phyloP scores from a whole-genome alignment of 116 monocot genomes.

The Papilionanthe hybrid region DNA sequence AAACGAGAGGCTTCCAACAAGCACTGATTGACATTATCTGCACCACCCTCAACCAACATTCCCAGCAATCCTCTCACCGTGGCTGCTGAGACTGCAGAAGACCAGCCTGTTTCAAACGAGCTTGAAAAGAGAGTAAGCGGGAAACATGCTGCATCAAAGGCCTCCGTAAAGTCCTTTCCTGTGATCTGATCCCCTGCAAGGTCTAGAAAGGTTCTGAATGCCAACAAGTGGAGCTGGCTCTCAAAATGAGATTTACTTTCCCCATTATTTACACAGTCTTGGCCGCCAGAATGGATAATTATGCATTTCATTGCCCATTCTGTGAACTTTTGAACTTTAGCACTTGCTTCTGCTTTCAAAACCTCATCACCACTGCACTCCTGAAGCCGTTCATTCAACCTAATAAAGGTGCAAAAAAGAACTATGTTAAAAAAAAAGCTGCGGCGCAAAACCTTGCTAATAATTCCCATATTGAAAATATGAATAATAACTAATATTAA shows the following conservation, averaged over 20 bases:
- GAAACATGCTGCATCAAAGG: constrained; percentile 95
- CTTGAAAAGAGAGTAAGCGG: constrained; percentile 93
- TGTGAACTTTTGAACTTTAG: constrained; percentile 86
- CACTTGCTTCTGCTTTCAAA: constrained; percentile 81
- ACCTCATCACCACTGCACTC: constrained; percentile 82
- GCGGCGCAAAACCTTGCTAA: neutral
- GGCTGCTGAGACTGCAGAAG: constrained; percentile 60
- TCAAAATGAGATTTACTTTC: constrained; percentile 36
- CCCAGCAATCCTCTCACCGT: constrained; percentile 72
- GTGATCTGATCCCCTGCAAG: constrained; percentile 72
- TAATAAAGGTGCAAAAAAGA: constrained; percentile 17
- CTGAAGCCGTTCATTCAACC: constrained; percentile 79
- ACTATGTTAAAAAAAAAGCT: neutral
- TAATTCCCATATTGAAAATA: neutral
- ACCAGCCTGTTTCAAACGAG: constrained; percentile 83
- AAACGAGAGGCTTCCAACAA: constrained; percentile 92
- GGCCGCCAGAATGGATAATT: constrained; percentile 34
- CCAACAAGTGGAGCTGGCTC: constrained; percentile 69
- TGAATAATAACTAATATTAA: neutral
- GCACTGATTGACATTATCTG: constrained; percentile 96
- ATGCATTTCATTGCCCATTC: constrained; percentile 96
- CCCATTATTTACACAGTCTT: constrained; percentile 25
- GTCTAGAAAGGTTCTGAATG: constrained; percentile 80
- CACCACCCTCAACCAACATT: constrained; percentile 80
- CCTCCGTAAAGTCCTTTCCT: constrained; percentile 90